phyloP scores from a whole-genome alignment of 192 early-diverging fungal species.

The Backusella morwellensis region DNA sequence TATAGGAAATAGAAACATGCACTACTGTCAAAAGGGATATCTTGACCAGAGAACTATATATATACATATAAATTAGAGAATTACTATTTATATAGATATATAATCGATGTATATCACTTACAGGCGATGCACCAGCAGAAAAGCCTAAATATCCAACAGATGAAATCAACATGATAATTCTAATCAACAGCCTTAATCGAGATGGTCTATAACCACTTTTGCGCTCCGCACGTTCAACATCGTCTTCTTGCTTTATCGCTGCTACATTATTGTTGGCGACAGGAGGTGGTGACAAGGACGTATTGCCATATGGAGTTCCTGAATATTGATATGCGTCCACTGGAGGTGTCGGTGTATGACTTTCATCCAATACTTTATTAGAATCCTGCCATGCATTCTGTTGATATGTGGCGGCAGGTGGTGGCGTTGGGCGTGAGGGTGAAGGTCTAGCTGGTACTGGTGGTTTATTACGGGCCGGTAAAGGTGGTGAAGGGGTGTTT shows the following conservation, averaged over 20 bases:
- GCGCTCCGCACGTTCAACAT: slow-evolving; percentile 1
- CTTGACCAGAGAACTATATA: slow-evolving; percentile 20
- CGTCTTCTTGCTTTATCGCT: not conserved
- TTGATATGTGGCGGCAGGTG: not conserved
- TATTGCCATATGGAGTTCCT: slow-evolving; percentile 34
- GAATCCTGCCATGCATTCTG: slow-evolving; percentile 11
- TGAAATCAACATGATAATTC: slow-evolving; percentile 31
- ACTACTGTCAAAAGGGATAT: slow-evolving; percentile 23
- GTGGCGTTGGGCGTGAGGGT: slow-evolving; percentile 2
- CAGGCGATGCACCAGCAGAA: slow-evolving; percentile 36
- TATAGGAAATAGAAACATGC: slow-evolving; percentile 35
- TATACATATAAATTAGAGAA: not conserved
- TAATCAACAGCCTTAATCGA: slow-evolving; percentile 16
- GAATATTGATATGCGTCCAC: slow-evolving; percentile 30
- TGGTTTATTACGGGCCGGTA: not conserved
- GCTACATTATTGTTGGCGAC: not conserved
- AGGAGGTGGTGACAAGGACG: not conserved
- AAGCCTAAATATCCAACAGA: slow-evolving; percentile 34
- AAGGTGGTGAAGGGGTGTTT: not conserved
- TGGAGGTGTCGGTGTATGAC: slow-evolving; percentile 11
- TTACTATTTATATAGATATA: slow-evolving; percentile 1
- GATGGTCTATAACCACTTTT: slow-evolving; percentile 11
- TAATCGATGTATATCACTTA: slow-evolving; percentile 18
- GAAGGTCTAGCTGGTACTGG: slow-evolving; percentile 7
- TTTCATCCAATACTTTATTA: slow-evolving; percentile 12